Evolutionary conservation across 1,284 basidiomycete genomes (phyloP).

Genomic region (Trametes sp.): DNA sequence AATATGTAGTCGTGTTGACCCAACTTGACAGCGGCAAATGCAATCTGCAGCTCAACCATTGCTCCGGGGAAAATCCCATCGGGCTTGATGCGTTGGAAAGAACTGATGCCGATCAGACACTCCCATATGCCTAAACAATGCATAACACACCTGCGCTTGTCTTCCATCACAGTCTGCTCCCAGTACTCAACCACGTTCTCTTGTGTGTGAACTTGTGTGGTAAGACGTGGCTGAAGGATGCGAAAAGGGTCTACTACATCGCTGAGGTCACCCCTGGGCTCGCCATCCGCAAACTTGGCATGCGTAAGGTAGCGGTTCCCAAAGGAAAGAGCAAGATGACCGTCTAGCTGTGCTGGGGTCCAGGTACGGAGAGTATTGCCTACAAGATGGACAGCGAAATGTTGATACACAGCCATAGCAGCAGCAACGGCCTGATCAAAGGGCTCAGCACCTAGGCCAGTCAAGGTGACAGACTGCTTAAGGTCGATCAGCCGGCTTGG

Average conservation of each 20-base stretch:
- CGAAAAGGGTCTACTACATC: not conserved
- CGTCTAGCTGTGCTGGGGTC: not conserved
- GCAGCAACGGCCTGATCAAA: not conserved
- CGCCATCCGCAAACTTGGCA: not conserved
- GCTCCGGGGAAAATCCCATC: not conserved
- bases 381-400: not conserved
- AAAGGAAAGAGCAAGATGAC: not conserved
- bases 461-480: not conserved
- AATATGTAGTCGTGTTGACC: not conserved
- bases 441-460: not conserved
- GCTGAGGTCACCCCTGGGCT: not conserved
- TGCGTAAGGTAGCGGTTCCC: not conserved
- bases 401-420: not conserved
- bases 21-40: not conserved
- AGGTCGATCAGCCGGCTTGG: not conserved
- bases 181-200: not conserved
- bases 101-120: not conserved
- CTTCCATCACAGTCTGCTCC: not conserved
- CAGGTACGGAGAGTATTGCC: not conserved
- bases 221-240: not conserved
- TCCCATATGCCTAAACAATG: not conserved
- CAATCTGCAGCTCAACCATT: not conserved
- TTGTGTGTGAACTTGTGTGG: not conserved
- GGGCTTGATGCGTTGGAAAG: not conserved
- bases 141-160: not conserved